Conservation (phyloP, 2,329 filamentous ascomycete species). For the Macrophomina phaseolina region DNA sequence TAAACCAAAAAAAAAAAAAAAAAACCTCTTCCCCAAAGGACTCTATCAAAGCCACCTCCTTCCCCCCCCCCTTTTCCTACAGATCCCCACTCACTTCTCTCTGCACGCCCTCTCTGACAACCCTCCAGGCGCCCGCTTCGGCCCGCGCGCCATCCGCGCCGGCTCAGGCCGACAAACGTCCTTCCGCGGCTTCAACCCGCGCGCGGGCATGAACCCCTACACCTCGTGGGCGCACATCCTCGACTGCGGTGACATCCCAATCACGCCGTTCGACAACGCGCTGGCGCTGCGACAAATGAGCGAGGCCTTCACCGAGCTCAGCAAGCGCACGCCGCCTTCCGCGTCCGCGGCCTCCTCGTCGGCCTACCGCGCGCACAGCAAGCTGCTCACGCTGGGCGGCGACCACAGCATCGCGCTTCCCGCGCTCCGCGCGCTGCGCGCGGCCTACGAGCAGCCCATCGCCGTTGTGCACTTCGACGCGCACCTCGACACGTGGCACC, state of each 20-base stretch:
- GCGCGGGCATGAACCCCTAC: slow-evolving; percentile 85
- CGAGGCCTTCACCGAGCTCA: slow-evolving; percentile 75
- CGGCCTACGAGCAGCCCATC: slow-evolving; percentile 51
- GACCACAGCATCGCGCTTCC: slow-evolving; percentile 59
- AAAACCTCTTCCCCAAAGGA: too few relatives aligned
- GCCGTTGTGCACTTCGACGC: slow-evolving; percentile 59
- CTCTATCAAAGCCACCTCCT: too few relatives aligned
- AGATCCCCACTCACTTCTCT: neutral
- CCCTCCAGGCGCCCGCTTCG: slow-evolving; percentile 66
- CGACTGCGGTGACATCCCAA: slow-evolving; percentile 90
- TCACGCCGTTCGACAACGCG: slow-evolving; percentile 84
- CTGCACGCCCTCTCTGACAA: neutral
- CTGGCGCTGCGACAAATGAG: slow-evolving; percentile 85
- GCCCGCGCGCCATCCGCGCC: slow-evolving; percentile 83
- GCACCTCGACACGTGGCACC: slow-evolving; percentile 87
- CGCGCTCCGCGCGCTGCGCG: slow-evolving; percentile 56
- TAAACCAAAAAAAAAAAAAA: too few relatives aligned
- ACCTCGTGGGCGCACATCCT: slow-evolving; percentile 76
- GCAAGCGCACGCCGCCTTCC: slow-evolving; percentile 49
- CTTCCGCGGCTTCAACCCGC: slow-evolving; percentile 81
- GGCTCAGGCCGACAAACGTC: slow-evolving; percentile 81
- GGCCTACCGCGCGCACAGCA: slow-evolving; percentile 51
- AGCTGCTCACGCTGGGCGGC: slow-evolving; percentile 56
- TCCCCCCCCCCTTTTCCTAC: neutral
- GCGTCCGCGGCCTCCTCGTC: slow-evolving; percentile 45